These are phyloP conservation scores for Aspergillus sp. DNA, from an alignment of 2,329 filamentous ascomycete species.

Conservation along the genomic window DNA sequence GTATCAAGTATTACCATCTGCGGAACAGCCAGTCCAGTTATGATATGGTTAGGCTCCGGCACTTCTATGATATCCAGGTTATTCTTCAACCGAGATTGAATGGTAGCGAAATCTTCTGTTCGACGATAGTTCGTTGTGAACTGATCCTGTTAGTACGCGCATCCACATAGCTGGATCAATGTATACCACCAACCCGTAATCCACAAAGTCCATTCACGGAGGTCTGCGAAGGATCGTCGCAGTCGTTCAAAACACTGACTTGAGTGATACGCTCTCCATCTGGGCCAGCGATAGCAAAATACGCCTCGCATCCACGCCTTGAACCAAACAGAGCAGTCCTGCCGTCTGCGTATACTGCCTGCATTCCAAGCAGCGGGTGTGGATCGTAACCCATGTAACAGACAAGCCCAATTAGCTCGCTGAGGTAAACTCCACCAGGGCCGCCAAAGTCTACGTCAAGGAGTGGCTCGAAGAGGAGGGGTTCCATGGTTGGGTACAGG, in stretches of 20 bases:
- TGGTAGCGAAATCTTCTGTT: not conserved
- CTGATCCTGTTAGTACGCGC: not conserved
- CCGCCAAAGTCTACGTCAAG: constrained; percentile 14
- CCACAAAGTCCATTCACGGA: not conserved
- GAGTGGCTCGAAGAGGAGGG: constrained; percentile 7
- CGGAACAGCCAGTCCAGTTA: not conserved
- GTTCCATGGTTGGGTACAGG: constrained; percentile 1
- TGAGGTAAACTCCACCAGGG: constrained; percentile 1
- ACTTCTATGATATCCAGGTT: fast-evolving
- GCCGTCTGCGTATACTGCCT: constrained; percentile 3
- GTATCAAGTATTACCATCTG: not conserved
- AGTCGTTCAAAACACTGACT: not conserved
- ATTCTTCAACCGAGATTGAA: not conserved
- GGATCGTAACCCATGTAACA: constrained; percentile 8
- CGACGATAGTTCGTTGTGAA: not conserved
- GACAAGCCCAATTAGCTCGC: constrained; percentile 3
- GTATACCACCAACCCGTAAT: not conserved
- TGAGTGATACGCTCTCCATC: not conserved
- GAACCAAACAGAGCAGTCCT: constrained; percentile 8
- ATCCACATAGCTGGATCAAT: not conserved
- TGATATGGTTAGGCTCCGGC: not conserved
- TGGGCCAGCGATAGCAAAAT: constrained; percentile 4
- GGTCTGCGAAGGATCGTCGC: not conserved
- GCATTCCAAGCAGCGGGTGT: constrained; percentile 11
- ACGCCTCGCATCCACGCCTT: not conserved